A percentile compares a stretch with the other conserved stretches of the same genome.
Evolutionary conservation across 139 green algal species (phyloP).

Genomic region (Edaphochlamys debaryana): DNA sequence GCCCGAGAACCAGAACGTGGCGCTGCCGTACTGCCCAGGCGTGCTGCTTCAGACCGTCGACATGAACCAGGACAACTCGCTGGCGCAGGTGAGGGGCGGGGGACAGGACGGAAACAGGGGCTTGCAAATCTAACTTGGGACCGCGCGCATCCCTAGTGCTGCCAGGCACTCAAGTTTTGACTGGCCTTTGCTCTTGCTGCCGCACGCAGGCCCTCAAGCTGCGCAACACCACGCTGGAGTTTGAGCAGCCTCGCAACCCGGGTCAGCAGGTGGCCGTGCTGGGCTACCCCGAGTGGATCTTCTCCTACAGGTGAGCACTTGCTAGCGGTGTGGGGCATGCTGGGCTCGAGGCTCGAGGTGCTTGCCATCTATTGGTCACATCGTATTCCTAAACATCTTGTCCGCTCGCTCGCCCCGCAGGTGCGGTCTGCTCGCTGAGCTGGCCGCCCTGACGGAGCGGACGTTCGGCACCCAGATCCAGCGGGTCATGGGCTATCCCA

Average conservation of each 20-base stretch:
- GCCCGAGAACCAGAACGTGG: slow-evolving; percentile 87
- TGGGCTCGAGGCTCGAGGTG: no score
- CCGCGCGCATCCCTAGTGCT: neutral
- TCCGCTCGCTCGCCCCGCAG: no score
- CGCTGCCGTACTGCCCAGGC: slow-evolving; percentile 78
- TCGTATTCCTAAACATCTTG: no score
- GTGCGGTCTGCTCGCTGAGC: slow-evolving; percentile 59
- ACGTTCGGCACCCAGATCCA: slow-evolving; percentile 83
- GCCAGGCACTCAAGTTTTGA: no score
- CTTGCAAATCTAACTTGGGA: neutral
- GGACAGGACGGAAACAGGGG: neutral
- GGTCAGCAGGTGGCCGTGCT: slow-evolving; percentile 26
- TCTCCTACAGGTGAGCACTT: slow-evolving; percentile 27
- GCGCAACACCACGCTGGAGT: slow-evolving; percentile 44
- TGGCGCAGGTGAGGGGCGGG: slow-evolving; percentile 70
- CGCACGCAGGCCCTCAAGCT: slow-evolving; percentile 84
- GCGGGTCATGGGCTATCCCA: slow-evolving; percentile 77
- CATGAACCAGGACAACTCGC: slow-evolving; percentile 90
- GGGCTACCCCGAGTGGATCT: slow-evolving; percentile 42
- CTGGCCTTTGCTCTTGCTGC: no score
- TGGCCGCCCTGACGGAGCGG: slow-evolving; percentile 79
- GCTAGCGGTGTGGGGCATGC: neutral
- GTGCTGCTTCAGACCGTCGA: slow-evolving; percentile 84
- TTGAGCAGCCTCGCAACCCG: neutral
- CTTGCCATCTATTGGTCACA: no score